A percentile compares a stretch with the other conserved stretches of the same genome.
Evolutionary conservation across 495 filamentous ascomycete genomes (phyloP).

Genomic region (Pyrenula massariospora): DNA sequence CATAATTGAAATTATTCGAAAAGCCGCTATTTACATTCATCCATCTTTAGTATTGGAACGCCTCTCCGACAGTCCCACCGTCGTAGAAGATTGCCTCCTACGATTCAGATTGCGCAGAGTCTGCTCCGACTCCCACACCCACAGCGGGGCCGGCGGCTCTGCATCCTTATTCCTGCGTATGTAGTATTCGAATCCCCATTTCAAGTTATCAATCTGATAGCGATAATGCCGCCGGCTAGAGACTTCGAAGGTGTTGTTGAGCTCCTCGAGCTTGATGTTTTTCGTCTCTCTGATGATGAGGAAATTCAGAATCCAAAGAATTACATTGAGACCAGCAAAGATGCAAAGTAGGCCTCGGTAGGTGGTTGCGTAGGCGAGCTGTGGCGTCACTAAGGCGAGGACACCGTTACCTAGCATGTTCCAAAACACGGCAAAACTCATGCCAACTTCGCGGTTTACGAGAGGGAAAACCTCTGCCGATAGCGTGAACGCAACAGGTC

Average conservation of each 20-base stretch:
- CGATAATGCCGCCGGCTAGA: not conserved
- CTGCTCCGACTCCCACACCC: not conserved
- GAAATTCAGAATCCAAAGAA: not conserved
- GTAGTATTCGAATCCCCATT: no score
- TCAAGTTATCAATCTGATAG: not conserved
- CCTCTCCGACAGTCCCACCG: no score
- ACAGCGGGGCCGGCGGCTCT: not conserved
- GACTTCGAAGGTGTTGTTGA: not conserved
- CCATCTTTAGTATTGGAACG: no score
- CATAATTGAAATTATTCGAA: no score
- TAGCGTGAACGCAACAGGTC: not conserved
- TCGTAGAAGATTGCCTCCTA: no score
- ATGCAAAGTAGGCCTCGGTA: not conserved
- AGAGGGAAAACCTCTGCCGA: not conserved
- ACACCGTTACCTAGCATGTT: not conserved
- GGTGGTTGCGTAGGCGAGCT: not conserved
- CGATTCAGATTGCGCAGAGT: not conserved
- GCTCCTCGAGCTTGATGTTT: not conserved
- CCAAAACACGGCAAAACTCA: not conserved
- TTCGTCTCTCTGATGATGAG: not conserved
- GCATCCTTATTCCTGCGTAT: not conserved
- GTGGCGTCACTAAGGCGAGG: not conserved
- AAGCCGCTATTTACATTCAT: no score
- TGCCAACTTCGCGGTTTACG: not conserved
- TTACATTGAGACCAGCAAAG: not conserved